A percentile compares a stretch with the other conserved stretches of the same genome.
Conservation (phyloP, 2,329 filamentous ascomycete genomes). For the Fusarium liriodendri region DNA sequence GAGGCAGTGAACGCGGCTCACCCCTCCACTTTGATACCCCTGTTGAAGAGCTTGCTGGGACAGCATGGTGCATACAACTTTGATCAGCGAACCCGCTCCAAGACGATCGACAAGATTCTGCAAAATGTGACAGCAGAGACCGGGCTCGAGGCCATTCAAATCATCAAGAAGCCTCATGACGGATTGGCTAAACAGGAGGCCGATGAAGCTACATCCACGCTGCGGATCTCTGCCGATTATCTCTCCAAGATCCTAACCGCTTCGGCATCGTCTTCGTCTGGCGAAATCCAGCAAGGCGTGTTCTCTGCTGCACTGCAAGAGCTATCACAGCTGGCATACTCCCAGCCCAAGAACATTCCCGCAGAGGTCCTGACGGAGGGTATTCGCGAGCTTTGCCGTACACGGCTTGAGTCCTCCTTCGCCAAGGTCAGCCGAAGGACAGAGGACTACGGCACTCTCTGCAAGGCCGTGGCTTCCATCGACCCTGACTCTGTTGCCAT, state of each 20-base stretch:
- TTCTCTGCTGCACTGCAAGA: slow-evolving; percentile 60
- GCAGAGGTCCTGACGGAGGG: slow-evolving; percentile 62
- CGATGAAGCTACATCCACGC: slow-evolving; percentile 45
- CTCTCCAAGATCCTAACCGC: slow-evolving; percentile 63
- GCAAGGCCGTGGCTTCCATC: slow-evolving; percentile 65
- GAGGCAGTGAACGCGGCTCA: slow-evolving; percentile 72
- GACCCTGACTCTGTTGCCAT: slow-evolving; percentile 64
- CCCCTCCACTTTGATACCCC: slow-evolving; percentile 66
- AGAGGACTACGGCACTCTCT: slow-evolving; percentile 64
- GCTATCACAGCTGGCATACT: slow-evolving; percentile 67
- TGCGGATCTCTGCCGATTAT: slow-evolving; percentile 65
- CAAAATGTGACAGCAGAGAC: slow-evolving; percentile 68
- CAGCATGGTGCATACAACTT: slow-evolving; percentile 81
- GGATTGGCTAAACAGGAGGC: slow-evolving; percentile 43
- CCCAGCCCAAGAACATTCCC: slow-evolving; percentile 54
- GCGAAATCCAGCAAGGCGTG: slow-evolving; percentile 44
- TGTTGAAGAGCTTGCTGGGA: slow-evolving; percentile 76
- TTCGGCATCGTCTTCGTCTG: slow-evolving; percentile 41
- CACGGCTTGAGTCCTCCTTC: slow-evolving; percentile 67
- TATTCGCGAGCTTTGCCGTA: slow-evolving; percentile 65
- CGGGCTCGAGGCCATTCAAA: slow-evolving; percentile 62
- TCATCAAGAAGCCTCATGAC: slow-evolving; percentile 58
- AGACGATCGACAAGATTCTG: slow-evolving; percentile 82
- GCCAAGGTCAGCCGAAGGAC: slow-evolving; percentile 66
- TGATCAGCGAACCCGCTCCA: slow-evolving; percentile 86